phyloP scores from a whole-genome alignment of 176 grass and related monocot species.

The Saccharum officinarum region DNA sequence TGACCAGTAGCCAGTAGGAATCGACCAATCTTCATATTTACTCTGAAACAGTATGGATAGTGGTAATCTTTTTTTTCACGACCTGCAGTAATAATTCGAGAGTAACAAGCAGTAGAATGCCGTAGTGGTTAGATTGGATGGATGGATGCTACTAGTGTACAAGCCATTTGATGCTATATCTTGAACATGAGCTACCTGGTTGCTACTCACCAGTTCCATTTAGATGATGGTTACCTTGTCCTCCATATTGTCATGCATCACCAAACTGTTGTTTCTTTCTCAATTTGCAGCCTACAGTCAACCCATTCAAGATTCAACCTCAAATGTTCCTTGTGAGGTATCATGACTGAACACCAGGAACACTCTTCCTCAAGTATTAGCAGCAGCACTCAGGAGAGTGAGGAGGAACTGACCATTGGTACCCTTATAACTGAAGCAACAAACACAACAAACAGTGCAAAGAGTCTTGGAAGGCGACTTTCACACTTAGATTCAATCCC shows the following conservation, averaged over 20 bases:
- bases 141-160: background rate
- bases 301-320: conserved; percentile 1
- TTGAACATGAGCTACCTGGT: background rate
- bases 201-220: background rate
- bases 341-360: conserved; percentile 76
- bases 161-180: background rate
- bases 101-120: background rate
- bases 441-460: conserved; percentile 51
- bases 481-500: conserved; percentile 97
- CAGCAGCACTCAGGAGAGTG: conserved; percentile 68
- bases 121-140: background rate
- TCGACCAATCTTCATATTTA: background rate
- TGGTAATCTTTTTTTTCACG: background rate
- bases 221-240: background rate
- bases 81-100: background rate
- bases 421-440: conserved; percentile 83
- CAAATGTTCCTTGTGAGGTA: conserved; percentile 55
- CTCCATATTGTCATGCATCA: background rate
- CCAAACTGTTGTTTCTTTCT: background rate
- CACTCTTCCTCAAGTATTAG: conserved; percentile 89
- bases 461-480: conserved; percentile 81
- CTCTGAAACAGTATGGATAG: background rate
- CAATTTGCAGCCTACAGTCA: conserved; percentile 26
- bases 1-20: background rate
- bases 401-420: conserved; percentile 76